Evolutionary conservation across 441 rosid genomes (phyloP).

Genomic region (Geranium incanum): DNA sequence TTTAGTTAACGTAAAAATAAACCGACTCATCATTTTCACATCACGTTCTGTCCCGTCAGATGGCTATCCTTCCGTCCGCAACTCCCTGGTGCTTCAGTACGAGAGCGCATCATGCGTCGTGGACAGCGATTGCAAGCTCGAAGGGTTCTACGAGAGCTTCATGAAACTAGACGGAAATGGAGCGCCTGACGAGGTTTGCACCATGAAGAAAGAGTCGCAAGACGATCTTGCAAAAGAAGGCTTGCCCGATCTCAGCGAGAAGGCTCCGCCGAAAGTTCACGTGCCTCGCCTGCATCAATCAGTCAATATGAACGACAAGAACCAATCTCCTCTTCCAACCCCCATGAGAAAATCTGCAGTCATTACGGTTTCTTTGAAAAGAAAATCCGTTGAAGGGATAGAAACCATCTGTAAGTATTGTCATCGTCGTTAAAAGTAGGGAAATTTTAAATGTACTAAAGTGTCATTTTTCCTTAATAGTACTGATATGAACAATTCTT

Average conservation of each 20-base stretch:
- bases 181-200: background rate
- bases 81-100: slow-evolving; percentile 42
- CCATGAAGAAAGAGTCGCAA: background rate
- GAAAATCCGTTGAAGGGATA: slow-evolving; percentile 52
- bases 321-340: background rate
- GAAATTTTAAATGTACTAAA: too few species aligned
- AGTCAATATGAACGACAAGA: slow-evolving; percentile 6
- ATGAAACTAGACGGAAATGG: slow-evolving; percentile 43
- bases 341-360: slow-evolving; percentile 37
- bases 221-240: slow-evolving; percentile 10
- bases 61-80: slow-evolving; percentile 16
- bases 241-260: slow-evolving; percentile 32
- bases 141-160: slow-evolving; percentile 53
- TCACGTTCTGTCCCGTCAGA: background rate
- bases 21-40: too few species aligned
- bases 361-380: slow-evolving; percentile 51
- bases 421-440: background rate
- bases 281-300: slow-evolving; percentile 9
- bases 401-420: slow-evolving; percentile 38
- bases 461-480: background rate
- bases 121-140: slow-evolving; percentile 31
- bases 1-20: too few species aligned
- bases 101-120: slow-evolving; percentile 30
- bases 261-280: slow-evolving; percentile 33
- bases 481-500: background rate